Base-by-base conservation (phyloP, 1,284 basidiomycete genomes). In the Irpex rosettiformis region DNA sequence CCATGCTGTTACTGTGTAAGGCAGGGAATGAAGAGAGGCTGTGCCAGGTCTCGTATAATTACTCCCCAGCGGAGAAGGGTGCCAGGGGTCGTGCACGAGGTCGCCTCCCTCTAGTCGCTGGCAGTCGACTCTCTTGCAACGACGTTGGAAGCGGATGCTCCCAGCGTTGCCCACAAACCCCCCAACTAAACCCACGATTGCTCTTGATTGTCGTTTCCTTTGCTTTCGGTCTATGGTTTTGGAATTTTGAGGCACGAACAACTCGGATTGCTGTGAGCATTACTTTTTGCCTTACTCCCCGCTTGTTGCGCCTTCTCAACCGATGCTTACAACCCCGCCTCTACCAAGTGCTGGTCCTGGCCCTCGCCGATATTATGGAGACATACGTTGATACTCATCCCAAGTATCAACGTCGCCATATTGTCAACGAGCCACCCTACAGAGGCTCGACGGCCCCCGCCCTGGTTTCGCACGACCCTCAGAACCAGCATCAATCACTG, bases 201-300 rank as follows among this genome's bases (percentile, higher is more conserved):
- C 52, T 52, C 54, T 53, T 61, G 56, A 55, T 58, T 61, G 18
- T 28, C 52, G 52, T 54, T 22, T 54, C 52, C 25, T 22, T 53
- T 21, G 53, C 47, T 55, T 55, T 52, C 18, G 60, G 53, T 37
- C 22, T 40, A 61, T 61, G 60, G 18, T 55, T 57, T 56, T 55
- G 45, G 58, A 54, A 58, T 55, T 55, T 55, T 51, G 40, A 29
- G 48, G 51, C 25, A 56, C 47, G n/a, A 22, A 52, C 18, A 47
- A 52, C 47, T 55, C 49, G 60, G 54, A 61, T 61, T 55, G 56
- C 53, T 58, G 60, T 61, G 49, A 61, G 60, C 57, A 60, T 40
- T 18, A n/a, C 21, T 37, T 33, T 52, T 57, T 60, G 51, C 37
- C 24, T n/a, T 53, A 53, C 40, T 52, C 27, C 22, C 28, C 54